Evolutionary conservation across 2,329 filamentous ascomycete genomes (phyloP).

Genomic region (Coleophoma eucalyptorum): DNA sequence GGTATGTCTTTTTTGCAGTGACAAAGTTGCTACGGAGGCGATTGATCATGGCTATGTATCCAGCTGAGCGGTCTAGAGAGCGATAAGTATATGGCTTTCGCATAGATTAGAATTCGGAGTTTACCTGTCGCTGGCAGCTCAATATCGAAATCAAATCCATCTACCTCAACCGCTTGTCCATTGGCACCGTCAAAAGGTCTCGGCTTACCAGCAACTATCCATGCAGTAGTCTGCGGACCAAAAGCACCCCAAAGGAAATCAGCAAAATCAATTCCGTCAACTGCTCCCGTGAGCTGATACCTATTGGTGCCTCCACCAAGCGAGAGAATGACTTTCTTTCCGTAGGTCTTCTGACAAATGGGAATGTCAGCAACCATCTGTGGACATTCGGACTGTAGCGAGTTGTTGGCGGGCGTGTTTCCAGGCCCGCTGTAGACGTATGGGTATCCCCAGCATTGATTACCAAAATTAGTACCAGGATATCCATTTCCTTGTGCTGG

Average conservation of each 20-base stretch:
- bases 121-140: slow-evolving; percentile 7
- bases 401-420: slow-evolving; percentile 22
- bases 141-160: slow-evolving; percentile 16
- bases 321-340: slow-evolving; percentile 32
- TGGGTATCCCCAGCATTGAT: slow-evolving; percentile 29
- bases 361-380: slow-evolving; percentile 26
- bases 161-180: slow-evolving; percentile 3
- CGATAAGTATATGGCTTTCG: too few species aligned
- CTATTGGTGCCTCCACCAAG: slow-evolving; percentile 21
- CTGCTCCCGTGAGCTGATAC: slow-evolving; percentile 30
- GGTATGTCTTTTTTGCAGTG: slow-evolving; percentile 5
- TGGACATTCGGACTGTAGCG: slow-evolving; percentile 27
- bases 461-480: slow-evolving; percentile 33
- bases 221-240: slow-evolving; percentile 25
- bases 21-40: slow-evolving; percentile 7
- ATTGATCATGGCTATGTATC: slow-evolving; percentile 10
- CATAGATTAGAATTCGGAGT: not conserved
- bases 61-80: slow-evolving; percentile 3
- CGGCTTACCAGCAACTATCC: slow-evolving; percentile 19
- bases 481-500: slow-evolving; percentile 33
- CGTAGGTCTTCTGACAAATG: slow-evolving; percentile 26
- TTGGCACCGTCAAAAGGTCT: slow-evolving; percentile 7
- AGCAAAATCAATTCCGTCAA: slow-evolving; percentile 27
- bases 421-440: slow-evolving; percentile 15
- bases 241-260: slow-evolving; percentile 33